Conservation (phyloP, 176 grass and related monocot genomes). For the Thalia dealbata region DNA sequence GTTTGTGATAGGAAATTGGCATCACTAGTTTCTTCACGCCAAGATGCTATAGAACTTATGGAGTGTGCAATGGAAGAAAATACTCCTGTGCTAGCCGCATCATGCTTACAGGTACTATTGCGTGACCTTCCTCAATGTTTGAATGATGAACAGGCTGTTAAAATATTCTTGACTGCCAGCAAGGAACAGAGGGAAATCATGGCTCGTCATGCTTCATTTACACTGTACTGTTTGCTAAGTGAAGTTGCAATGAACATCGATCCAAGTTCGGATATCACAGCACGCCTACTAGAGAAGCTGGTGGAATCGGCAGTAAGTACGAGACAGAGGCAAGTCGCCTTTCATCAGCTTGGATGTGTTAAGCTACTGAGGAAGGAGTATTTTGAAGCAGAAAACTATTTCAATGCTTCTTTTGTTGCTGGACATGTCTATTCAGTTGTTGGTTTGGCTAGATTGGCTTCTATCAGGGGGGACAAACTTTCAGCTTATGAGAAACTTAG, state of each 20-base stretch:
- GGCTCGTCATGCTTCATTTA: slow-evolving; percentile 66
- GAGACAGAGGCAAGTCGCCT: slow-evolving; percentile 66
- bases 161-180: slow-evolving; percentile 59
- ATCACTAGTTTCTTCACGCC: slow-evolving; percentile 70
- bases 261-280: slow-evolving; percentile 56
- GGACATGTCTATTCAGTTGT: slow-evolving; percentile 83
- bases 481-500: slow-evolving; percentile 78
- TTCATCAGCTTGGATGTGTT: slow-evolving; percentile 69
- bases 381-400: slow-evolving; percentile 54
- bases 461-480: slow-evolving; percentile 66
- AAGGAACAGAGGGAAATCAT: slow-evolving; percentile 70
- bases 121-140: slow-evolving; percentile 75
- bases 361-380: slow-evolving; percentile 70
- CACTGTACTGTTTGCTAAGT: slow-evolving; percentile 82
- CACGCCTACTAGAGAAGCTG: slow-evolving; percentile 67
- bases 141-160: slow-evolving; percentile 74
- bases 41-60: slow-evolving; percentile 96
- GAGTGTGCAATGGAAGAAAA: slow-evolving; percentile 82
- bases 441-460: slow-evolving; percentile 70
- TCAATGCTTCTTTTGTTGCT: slow-evolving; percentile 63
- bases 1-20: slow-evolving; percentile 86
- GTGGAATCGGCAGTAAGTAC: slow-evolving; percentile 68
- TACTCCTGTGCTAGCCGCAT: slow-evolving; percentile 73
- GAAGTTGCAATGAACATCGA: slow-evolving; percentile 69
- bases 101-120: slow-evolving; percentile 82